A percentile compares a stretch with the other conserved stretches of the same genome.
Conservation (phyloP, 2,329 filamentous ascomycete species). For the Fusarium aywerte region DNA sequence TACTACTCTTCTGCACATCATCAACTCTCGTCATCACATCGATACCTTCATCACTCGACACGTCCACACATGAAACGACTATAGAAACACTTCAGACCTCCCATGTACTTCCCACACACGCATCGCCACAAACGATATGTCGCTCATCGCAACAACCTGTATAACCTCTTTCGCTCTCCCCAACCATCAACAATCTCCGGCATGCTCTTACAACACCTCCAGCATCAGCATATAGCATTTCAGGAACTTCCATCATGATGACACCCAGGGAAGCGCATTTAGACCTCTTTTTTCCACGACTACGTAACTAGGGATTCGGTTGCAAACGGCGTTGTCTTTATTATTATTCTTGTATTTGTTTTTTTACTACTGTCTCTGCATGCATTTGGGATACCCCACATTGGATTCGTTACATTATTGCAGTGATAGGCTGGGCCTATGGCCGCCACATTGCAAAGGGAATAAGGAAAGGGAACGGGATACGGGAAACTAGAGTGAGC, state of each 20-base stretch:
- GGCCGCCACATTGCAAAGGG: background rate
- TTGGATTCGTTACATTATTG: constrained; percentile 27
- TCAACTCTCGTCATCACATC: constrained; percentile 16
- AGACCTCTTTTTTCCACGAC: constrained; percentile 28
- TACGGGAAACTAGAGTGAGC: constrained; percentile 3
- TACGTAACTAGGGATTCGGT: constrained; percentile 5
- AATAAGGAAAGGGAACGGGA: too few species aligned
- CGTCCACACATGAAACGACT: constrained; percentile 34
- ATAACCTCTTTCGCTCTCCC: constrained; percentile 27
- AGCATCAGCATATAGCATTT: constrained; percentile 23
- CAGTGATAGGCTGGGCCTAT: constrained; percentile 1
- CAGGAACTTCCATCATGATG: constrained; percentile 13
- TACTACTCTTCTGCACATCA: background rate
- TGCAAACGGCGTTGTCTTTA: constrained; percentile 38
- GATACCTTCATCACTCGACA: constrained; percentile 23
- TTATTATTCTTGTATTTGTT: constrained; percentile 5
- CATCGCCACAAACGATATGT: constrained; percentile 9
- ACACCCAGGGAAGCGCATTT: constrained; percentile 35
- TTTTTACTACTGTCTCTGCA: constrained; percentile 1
- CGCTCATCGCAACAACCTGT: constrained; percentile 12
- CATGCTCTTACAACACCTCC: constrained; percentile 7
- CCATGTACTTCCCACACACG: constrained; percentile 5
- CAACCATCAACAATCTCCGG: background rate
- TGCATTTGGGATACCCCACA: constrained; percentile 44
- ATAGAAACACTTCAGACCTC: constrained; percentile 35